phyloP scores from a whole-genome alignment of 2,329 filamentous ascomycete genomes.

The Scedosporium boydii region DNA sequence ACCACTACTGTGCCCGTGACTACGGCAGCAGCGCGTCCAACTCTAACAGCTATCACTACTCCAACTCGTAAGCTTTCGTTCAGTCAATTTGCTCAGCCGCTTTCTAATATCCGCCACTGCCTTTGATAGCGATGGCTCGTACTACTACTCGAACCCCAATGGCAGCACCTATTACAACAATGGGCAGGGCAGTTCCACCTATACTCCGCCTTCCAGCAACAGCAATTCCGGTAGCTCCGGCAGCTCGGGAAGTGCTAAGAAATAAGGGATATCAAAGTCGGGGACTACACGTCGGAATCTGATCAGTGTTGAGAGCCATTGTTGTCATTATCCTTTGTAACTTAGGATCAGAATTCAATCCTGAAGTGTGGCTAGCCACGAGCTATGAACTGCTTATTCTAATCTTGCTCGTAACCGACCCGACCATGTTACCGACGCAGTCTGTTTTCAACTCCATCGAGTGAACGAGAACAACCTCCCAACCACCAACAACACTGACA shows the following conservation, averaged over 20 bases:
- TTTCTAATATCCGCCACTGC: neutral
- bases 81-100: neutral
- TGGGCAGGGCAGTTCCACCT: slow-evolving; percentile 47
- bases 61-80: slow-evolving; percentile 41
- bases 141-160: slow-evolving; percentile 64
- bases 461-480: too few species aligned
- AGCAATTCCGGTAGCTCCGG: slow-evolving; percentile 4
- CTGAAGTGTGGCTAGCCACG: too few species aligned
- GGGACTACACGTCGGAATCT: too few species aligned
- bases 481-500: too few species aligned
- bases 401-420: too few species aligned
- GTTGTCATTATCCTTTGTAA: too few species aligned
- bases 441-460: too few species aligned
- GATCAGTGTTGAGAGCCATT: too few species aligned
- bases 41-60: slow-evolving; percentile 57
- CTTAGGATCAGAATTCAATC: too few species aligned
- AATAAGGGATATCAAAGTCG: neutral
- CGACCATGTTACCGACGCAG: too few species aligned
- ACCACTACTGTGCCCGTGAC: slow-evolving; percentile 57
- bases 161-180: slow-evolving; percentile 61
- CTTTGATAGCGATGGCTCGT: slow-evolving; percentile 45
- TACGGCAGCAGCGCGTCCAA: slow-evolving; percentile 48
- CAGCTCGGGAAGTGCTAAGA: neutral
- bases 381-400: too few species aligned
- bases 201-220: slow-evolving; percentile 39